Base-by-base conservation (phyloP, 2,329 filamentous ascomycete genomes). In the Fusarium sp. region DNA sequence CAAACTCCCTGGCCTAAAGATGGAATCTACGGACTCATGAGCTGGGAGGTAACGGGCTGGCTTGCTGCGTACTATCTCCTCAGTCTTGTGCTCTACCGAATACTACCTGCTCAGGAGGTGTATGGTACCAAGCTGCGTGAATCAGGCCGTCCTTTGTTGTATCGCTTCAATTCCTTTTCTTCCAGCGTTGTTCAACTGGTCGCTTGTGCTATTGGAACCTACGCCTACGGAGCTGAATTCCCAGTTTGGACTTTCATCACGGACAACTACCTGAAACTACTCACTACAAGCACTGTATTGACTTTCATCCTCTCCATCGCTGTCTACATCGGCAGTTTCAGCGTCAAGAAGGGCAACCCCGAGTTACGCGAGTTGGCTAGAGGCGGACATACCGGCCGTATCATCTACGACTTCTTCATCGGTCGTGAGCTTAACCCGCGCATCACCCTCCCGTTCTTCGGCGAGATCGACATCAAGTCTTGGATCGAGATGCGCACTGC, bases 371-470 rank as follows among this genome's bases (percentile, higher is more conserved):
- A 96, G 76, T 84, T 97, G 5, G 94, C 94, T 1, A 85, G 85
- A 8, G 93, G 93, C 27, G 94, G 93, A 11, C 87, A 91, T 72
- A 90, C 88, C 2, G 94, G 93, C 50, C 97, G 93, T 77, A 81
- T 92, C 62, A 82, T 97, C 31, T 97, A 97, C 78, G 94, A 97
- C 79, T 97, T 93, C 86, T 97, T 93, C 79, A 97, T 97, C 66
- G 94, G 94, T n/a, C 91, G 94, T 20, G 94, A 97, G 77, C 88
- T 97, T 56, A 97, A 97, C 80, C 94, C 94, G 4, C 92, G 94
- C 42, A 78, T 96, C 57, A 88, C 84, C 0, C 80, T 97, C 17
- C 93, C 93, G 0, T 77, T 96, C 39, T 83, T 97, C 62, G 92
- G 93, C 63, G 90, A 93, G 65, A 84, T 97, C 52, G 94, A 97